A percentile compares a stretch with the other conserved stretches of the same genome.
Evolutionary conservation across 202 grass and related monocot species (phyloP).

Genomic region (Schoenoplectus tabernaemontani): DNA sequence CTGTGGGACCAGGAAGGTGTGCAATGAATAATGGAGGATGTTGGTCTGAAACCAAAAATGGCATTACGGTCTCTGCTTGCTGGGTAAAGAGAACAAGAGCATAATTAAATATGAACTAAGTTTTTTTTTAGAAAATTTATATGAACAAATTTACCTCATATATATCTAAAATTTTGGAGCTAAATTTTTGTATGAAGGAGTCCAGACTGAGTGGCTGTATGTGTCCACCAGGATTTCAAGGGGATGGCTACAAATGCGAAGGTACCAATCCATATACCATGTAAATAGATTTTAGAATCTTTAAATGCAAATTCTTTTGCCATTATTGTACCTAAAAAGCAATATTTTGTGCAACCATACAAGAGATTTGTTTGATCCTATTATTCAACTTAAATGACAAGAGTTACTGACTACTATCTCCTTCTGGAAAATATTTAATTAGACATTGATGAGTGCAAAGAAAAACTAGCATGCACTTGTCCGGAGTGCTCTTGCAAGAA

Average conservation of each 20-base stretch:
- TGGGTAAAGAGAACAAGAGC: slow-evolving; percentile 24
- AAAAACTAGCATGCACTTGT: slow-evolving; percentile 77
- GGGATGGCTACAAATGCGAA: slow-evolving; percentile 56
- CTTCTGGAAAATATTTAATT: slow-evolving; percentile 11
- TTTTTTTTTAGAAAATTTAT: background rate
- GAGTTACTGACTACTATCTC: background rate
- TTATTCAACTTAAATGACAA: background rate
- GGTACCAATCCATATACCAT: slow-evolving; percentile 26
- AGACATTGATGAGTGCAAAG: slow-evolving; percentile 86
- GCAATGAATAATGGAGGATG: slow-evolving; percentile 67
- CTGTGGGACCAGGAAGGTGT: slow-evolving; percentile 66
- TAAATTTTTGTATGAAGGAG: slow-evolving; percentile 29
- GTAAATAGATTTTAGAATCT: background rate
- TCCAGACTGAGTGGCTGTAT: slow-evolving; percentile 38
- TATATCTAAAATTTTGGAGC: background rate
- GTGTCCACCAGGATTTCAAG: slow-evolving; percentile 66
- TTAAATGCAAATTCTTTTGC: background rate
- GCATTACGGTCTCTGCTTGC: slow-evolving; percentile 55
- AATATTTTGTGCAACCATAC: background rate
- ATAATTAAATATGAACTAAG: background rate
- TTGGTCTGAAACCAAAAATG: slow-evolving; percentile 46
- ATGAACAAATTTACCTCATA: background rate
- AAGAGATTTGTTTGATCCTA: background rate
- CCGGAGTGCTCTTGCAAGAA: slow-evolving; percentile 78
- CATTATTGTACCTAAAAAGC: background rate